Percentiles rank a stretch among this genome's conserved stretches.
These are phyloP conservation scores for Pholiota molesta DNA, from an alignment of 768 basidiomycete species.

Conservation along the genomic window DNA sequence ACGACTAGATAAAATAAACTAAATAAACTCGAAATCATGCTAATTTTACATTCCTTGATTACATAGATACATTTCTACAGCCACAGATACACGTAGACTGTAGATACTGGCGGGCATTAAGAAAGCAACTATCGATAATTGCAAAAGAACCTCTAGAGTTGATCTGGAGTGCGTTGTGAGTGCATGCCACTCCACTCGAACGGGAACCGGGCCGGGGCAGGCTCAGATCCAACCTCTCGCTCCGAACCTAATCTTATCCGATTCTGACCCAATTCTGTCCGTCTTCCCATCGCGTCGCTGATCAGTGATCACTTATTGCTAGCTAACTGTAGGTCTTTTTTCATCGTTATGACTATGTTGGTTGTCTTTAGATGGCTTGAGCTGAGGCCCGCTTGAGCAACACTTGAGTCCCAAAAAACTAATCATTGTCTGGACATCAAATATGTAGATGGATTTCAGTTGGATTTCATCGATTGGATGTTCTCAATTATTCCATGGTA, in stretches of 20 bases:
- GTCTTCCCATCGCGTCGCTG: not conserved
- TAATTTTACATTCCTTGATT: too few relatives aligned
- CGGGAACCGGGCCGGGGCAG: not conserved
- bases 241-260: not conserved
- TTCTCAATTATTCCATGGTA: not conserved
- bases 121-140: too few relatives aligned
- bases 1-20: too few relatives aligned
- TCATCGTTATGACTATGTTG: not conserved
- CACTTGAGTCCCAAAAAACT: not conserved
- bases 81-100: too few relatives aligned
- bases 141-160: not conserved
- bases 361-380: not conserved
- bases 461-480: not conserved
- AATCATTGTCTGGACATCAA: too few relatives aligned
- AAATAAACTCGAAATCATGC: too few relatives aligned
- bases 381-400: too few relatives aligned
- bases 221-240: not conserved
- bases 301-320: not conserved
- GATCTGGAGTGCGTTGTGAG: not conserved
- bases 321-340: not conserved
- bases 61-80: too few relatives aligned
- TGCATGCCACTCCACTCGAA: too few relatives aligned
- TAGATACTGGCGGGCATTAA: too few relatives aligned
- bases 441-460: not conserved
- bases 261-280: too few relatives aligned